Conservation (phyloP, 805 yeast species). For the Suhomyces pyralidae region DNA sequence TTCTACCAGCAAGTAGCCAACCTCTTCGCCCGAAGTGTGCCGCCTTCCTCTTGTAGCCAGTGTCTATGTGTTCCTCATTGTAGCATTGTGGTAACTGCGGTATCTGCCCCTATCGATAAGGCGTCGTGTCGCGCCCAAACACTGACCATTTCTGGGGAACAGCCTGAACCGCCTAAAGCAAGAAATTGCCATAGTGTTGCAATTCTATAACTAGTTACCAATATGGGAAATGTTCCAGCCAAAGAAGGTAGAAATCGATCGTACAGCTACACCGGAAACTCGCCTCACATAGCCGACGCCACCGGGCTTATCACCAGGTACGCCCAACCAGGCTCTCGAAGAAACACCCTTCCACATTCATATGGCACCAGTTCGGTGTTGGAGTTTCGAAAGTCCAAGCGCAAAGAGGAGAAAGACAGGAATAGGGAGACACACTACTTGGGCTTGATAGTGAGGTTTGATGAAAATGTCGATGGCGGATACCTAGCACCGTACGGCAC, state of each 20-base stretch:
- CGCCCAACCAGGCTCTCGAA: constrained; percentile 8
- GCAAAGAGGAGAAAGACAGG: constrained; percentile 54
- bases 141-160: constrained; percentile 1
- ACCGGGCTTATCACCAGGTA: constrained; percentile 7
- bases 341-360: constrained; percentile 19
- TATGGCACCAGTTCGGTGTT: constrained; percentile 10
- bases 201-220: not conserved
- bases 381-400: constrained; percentile 20
- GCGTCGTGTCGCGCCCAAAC: not conserved
- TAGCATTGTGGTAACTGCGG: not conserved
- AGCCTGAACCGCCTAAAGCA: not conserved
- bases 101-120: not conserved
- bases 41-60: not conserved
- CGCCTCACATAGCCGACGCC: constrained; percentile 4
- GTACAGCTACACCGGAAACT: constrained; percentile 9
- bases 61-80: not conserved
- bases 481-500: constrained; percentile 88
- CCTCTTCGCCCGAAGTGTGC: not conserved
- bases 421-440: constrained; percentile 52
- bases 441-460: constrained; percentile 55
- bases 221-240: constrained; percentile 45
- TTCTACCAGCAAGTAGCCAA: not conserved
- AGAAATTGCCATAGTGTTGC: not conserved
- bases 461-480: constrained; percentile 90
- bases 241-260: constrained; percentile 37